Evolutionary conservation across 176 grass and related monocot species (phyloP), one percentile per base, ranked within the genome.

Genomic region (Elaeis guineensis): DNA sequence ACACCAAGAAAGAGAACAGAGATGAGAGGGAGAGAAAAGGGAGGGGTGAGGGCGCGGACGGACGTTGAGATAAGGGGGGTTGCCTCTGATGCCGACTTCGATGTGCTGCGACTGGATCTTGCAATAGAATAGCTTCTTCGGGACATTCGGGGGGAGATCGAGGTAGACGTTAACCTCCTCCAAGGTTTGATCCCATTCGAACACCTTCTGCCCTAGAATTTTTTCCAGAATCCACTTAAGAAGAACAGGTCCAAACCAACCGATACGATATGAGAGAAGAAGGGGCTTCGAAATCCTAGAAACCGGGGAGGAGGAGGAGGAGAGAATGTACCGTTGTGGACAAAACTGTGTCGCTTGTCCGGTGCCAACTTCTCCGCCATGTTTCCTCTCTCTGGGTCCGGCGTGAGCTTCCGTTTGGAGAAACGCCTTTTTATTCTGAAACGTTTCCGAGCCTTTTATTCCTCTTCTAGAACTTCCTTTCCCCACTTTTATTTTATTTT

Each of bases 151-250:
- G 24, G 93, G 87, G 63, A 92, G 93, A 58, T 98, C 87, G 54
- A 98, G 78, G 76, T 92, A 98, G 68, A 98, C 75, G 81, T 98
- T 76, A 58, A 86, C 78, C 76, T 97, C 93, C 58, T 97, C 93
- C 21, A 97, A 72, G 55, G 93, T 89, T 80, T 97, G 87, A 49
- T 97, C 93, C 93, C 87, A 97, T 61, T 97, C 93, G 71, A 97
- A 97, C 12, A 97, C 93, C 76, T 97, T 97, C 73, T 97, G 83
- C 67, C 93, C 93, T 97, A 44, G 9, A 44, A 14, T 44, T 12
- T 12, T 3, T 44, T 44, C 35, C 35, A 44, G 35, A 44, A 44
- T 44, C 35, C 35, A 14, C 8, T 44, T 49, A 16, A 66, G 50
- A n/a, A 22, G 8, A 52, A 44, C 6, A 2, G 61, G 20, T 60